These are phyloP conservation scores for Candida ortonii DNA, from an alignment of 805 yeast genomes.

Conservation along the genomic window DNA sequence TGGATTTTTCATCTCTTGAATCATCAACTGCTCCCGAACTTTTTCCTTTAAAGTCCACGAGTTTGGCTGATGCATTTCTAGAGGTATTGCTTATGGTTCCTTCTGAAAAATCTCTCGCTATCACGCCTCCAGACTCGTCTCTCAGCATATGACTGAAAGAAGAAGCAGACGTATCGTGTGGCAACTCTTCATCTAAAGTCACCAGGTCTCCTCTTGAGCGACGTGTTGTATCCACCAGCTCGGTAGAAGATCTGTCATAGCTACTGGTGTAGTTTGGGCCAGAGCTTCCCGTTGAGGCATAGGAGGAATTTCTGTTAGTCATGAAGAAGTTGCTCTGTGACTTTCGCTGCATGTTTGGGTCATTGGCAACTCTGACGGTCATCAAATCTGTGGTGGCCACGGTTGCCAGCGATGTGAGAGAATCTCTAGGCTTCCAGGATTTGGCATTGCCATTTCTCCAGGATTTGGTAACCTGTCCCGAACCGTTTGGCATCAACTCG, in stretches of 20 bases:
- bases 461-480: constrained; percentile 45
- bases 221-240: constrained; percentile 13
- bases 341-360: constrained; percentile 40
- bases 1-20: constrained; percentile 21
- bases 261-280: constrained; percentile 13
- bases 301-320: constrained; percentile 35
- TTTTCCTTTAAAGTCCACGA: constrained; percentile 46
- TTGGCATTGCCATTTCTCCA: constrained; percentile 53
- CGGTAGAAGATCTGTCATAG: constrained; percentile 13
- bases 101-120: constrained; percentile 13
- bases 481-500: constrained; percentile 29
- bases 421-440: constrained; percentile 52
- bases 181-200: constrained; percentile 14
- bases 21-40: constrained; percentile 40
- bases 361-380: constrained; percentile 74
- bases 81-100: constrained; percentile 7
- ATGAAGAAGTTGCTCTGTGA: constrained; percentile 31
- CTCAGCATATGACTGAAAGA: constrained; percentile 7
- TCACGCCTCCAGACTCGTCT: constrained; percentile 4
- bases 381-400: constrained; percentile 82
- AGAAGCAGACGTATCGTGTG: constrained; percentile 8
- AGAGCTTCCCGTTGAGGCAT: constrained; percentile 12
- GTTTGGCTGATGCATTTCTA: constrained; percentile 34
- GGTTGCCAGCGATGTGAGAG: constrained; percentile 72
- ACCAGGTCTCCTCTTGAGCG: constrained; percentile 10